Evolutionary conservation across 495 filamentous ascomycete genomes (phyloP).

Genomic region (Aspergillus funiculosus): DNA sequence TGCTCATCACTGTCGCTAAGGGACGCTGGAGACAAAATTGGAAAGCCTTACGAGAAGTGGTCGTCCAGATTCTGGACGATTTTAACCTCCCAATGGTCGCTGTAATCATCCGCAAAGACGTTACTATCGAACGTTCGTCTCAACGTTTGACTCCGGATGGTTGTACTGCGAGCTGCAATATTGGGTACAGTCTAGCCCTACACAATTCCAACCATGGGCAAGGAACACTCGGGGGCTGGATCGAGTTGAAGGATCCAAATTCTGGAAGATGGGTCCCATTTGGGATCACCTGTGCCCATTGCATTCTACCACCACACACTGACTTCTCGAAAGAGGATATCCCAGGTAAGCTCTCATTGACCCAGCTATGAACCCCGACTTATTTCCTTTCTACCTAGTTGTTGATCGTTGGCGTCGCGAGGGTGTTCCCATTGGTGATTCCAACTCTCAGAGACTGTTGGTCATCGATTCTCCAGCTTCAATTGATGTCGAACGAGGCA

Average conservation of each 20-base stretch:
- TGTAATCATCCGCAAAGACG: conserved; percentile 10
- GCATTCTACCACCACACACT: neutral
- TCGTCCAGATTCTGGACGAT: neutral
- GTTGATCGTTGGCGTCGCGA: neutral
- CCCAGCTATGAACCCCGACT: no score
- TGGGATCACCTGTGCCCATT: conserved; percentile 3
- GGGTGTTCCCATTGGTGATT: neutral
- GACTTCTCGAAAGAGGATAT: neutral
- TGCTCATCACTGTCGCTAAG: conserved; percentile 1
- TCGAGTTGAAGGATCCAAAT: neutral
- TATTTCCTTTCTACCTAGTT: no score
- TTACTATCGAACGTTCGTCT: neutral
- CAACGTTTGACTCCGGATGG: neutral
- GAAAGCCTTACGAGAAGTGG: neutral
- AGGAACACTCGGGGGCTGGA: conserved; percentile 5
- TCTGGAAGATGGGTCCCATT: neutral
- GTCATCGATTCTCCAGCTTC: neutral
- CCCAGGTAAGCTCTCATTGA: no score
- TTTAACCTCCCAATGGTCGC: neutral
- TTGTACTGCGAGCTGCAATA: neutral
- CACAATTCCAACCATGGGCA: neutral
- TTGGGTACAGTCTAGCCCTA: conserved; percentile 3
- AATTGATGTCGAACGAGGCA: neutral
- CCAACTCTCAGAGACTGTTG: neutral
- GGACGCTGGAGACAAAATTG: neutral